phyloP scores from a whole-genome alignment of 2,329 filamentous ascomycete genomes.

The Cladophialophora yegresii region DNA sequence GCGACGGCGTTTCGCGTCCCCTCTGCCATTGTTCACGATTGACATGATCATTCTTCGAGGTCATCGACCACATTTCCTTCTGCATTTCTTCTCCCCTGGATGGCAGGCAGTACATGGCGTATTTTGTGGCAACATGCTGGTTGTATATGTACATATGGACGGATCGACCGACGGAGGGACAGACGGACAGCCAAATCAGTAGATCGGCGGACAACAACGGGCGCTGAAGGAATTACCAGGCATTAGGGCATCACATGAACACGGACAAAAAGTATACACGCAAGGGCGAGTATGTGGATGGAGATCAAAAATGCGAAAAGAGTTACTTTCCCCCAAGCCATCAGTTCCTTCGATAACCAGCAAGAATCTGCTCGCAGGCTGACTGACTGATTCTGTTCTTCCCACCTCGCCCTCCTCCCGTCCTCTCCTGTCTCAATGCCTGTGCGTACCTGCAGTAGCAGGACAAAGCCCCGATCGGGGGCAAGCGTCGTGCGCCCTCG shows the following conservation, averaged over 20 bases:
- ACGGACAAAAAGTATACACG: neutral
- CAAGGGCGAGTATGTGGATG: neutral
- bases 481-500: too few relatives aligned
- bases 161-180: neutral
- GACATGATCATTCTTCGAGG: slow-evolving; percentile 3
- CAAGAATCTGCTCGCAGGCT: neutral
- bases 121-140: neutral
- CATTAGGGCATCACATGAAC: neutral
- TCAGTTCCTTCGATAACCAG: neutral
- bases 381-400: too few relatives aligned
- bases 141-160: neutral
- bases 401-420: too few relatives aligned
- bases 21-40: neutral
- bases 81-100: neutral
- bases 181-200: neutral
- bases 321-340: neutral
- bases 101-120: neutral
- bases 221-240: neutral
- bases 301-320: neutral
- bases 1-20: slow-evolving; percentile 12
- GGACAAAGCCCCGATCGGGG: too few relatives aligned
- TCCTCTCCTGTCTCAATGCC: too few relatives aligned
- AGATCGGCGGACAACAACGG: neutral
- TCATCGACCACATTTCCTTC: neutral
- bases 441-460: too few relatives aligned